Base-by-base conservation (phyloP, 352 stramenopile species). In the Phytopythium delawarense region DNA sequence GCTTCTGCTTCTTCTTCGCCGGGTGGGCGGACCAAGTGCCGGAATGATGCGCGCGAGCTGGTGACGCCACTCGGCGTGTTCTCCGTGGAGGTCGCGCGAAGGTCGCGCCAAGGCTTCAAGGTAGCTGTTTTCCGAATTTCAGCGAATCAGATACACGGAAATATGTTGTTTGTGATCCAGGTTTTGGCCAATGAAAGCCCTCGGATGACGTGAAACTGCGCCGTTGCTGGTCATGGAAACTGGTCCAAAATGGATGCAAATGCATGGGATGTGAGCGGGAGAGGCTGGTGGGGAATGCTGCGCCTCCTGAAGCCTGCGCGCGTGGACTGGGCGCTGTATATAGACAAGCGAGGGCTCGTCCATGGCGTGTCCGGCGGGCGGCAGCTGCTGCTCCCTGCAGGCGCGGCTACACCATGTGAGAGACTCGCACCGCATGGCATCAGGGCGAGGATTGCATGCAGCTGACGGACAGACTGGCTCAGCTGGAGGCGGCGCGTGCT, bases 401-500 rank as follows among this genome's bases (percentile, higher is more conserved):
- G 61, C 66, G 16, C 67, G 72, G 37, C 61, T 85, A 13, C 76
- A 83, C n/a, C 69, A 83, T 63, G 74, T 76, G 12, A 40, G 28
- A 4, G 28, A 53, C 21, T 11, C 40, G 1, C 21, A 4, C 25
- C 16, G 0, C 18, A 49, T 49, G 8, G 42, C 35, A 40, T 40
- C 35, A 40, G 35, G 11, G 16, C 11, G 0, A 23, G 18, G 18
- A 39, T 23, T 23, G 23, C 49, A n/a, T 11, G 18, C 52, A 42
- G 5, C 32, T 42, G 12, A 40, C 30, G 46, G 44, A 40, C 35
- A 57, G 40, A 16, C 20, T 37, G 4, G 21, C 23, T 0, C 32
- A 88, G 78, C 32, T 86, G 4, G 74, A 88, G 65, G 61, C 52
- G 34, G 71, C 73, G 2, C 77, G 81, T 7, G 70, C 68, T 16